A percentile compares a stretch with the other conserved stretches of the same genome.
Conservation (phyloP, 352 stramenopile species). For the Phytophthora quininea region DNA sequence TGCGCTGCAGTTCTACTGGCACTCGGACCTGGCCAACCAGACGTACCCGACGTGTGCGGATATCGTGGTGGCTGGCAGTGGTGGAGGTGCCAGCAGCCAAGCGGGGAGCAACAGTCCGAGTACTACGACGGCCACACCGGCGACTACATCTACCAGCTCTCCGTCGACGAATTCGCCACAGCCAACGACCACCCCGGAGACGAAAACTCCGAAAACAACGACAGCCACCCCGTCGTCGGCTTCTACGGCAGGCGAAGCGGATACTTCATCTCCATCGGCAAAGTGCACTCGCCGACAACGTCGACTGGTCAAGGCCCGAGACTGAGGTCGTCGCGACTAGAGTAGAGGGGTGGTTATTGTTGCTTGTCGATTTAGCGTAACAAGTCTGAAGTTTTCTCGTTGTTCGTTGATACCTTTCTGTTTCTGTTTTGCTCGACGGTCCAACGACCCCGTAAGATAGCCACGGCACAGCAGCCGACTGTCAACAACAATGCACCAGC, state of each 20-base stretch:
- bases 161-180: not conserved
- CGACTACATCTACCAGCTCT: not conserved
- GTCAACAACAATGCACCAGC: not conserved
- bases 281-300: constrained; percentile 31
- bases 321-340: not conserved
- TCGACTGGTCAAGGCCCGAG: not conserved
- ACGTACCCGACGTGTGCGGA: constrained; percentile 68
- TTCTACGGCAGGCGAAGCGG: constrained; percentile 10
- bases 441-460: constrained; percentile 4
- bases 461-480: not conserved
- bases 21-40: constrained; percentile 62
- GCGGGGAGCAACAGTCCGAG: not conserved
- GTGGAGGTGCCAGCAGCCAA: not conserved
- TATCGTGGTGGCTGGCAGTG: constrained; percentile 45
- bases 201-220: not conserved
- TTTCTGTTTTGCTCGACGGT: no score
- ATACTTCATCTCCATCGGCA: not conserved
- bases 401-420: no score
- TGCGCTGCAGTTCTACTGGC: constrained; percentile 67
- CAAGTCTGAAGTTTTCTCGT: no score
- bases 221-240: constrained; percentile 3
- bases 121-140: constrained; percentile 8
- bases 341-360: not conserved
- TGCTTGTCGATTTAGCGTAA: not conserved
- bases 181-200: not conserved